These are phyloP conservation scores for Trifolium pratense DNA, from an alignment of 306 rosid genomes.

Conservation along the genomic window DNA sequence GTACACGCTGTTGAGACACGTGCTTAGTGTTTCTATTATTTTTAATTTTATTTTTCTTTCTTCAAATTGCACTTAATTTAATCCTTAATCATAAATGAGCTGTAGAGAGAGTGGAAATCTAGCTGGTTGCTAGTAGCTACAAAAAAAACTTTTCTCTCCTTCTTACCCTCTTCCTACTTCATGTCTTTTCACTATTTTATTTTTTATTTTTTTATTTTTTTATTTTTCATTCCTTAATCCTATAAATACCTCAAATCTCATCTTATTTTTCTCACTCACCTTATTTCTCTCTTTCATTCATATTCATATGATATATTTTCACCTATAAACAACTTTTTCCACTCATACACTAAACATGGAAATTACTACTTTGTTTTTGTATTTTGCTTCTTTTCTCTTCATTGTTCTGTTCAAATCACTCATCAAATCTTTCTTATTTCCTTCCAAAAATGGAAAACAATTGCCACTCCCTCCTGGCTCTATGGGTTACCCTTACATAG, in stretches of 20 bases:
- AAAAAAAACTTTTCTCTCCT: slow-evolving; percentile 7
- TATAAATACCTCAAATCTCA: slow-evolving; percentile 47
- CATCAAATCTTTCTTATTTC: slow-evolving; percentile 47
- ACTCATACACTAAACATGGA: slow-evolving; percentile 48
- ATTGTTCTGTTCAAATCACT: slow-evolving; percentile 45
- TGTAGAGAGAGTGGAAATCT: slow-evolving; percentile 57
- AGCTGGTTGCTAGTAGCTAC: slow-evolving; percentile 51
- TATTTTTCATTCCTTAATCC: not conserved
- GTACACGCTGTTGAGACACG: slow-evolving; percentile 13
- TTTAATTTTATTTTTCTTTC: not conserved
- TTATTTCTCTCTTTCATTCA: not conserved
- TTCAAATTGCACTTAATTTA: slow-evolving; percentile 10
- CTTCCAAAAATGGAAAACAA: slow-evolving; percentile 22
- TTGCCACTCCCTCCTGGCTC: slow-evolving; percentile 91
- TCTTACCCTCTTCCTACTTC: slow-evolving; percentile 23
- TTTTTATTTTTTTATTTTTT: too few species aligned
- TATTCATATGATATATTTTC: not conserved
- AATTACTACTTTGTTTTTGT: slow-evolving; percentile 4
- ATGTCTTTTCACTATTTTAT: not conserved
- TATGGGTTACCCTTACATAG: slow-evolving; percentile 88
- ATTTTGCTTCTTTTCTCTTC: slow-evolving; percentile 38
- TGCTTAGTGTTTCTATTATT: slow-evolving; percentile 3
- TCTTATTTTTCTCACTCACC: slow-evolving; percentile 30
- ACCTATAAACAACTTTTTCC: not conserved
- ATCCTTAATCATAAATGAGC: slow-evolving; percentile 44